A percentile compares a stretch with the other conserved stretches of the same genome.
phyloP scores from a whole-genome alignment of 139 green algal species.

The Chlorella sorokiniana region DNA sequence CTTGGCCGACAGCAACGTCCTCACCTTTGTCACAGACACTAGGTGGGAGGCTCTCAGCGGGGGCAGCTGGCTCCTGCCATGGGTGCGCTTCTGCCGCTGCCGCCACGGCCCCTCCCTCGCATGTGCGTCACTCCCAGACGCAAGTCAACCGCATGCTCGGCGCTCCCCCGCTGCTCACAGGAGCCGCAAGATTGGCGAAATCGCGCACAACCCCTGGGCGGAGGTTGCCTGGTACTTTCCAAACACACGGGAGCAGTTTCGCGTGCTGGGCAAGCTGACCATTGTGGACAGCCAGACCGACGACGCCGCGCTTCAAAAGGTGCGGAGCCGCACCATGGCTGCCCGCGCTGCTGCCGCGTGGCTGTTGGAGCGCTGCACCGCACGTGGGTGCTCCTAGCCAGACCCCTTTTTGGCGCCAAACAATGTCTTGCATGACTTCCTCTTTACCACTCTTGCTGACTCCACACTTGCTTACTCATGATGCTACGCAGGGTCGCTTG shows the following conservation, averaged over 20 bases:
- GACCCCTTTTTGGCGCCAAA: too few relatives aligned
- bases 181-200: constrained; percentile 58
- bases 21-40: constrained; percentile 78
- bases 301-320: constrained; percentile 45
- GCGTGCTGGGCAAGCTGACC: constrained; percentile 60
- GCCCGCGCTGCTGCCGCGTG: not conserved
- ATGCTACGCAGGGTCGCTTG: constrained; percentile 35
- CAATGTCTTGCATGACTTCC: not conserved
- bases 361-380: too few relatives aligned
- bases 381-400: too few relatives aligned
- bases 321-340: not conserved
- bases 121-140: not conserved
- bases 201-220: constrained; percentile 51
- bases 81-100: not conserved
- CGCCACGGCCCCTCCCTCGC: not conserved
- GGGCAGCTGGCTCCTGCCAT: not conserved
- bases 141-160: not conserved
- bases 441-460: too few relatives aligned
- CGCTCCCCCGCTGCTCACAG: not conserved
- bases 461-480: too few relatives aligned
- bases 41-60: constrained; percentile 44
- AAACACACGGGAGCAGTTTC: constrained; percentile 70
- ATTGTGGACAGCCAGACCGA: constrained; percentile 48
- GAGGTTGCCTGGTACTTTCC: constrained; percentile 86
- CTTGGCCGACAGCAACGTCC: constrained; percentile 47